phyloP scores from a whole-genome alignment of 164 flowering plant genomes.

The Echeveria elegans region DNA sequence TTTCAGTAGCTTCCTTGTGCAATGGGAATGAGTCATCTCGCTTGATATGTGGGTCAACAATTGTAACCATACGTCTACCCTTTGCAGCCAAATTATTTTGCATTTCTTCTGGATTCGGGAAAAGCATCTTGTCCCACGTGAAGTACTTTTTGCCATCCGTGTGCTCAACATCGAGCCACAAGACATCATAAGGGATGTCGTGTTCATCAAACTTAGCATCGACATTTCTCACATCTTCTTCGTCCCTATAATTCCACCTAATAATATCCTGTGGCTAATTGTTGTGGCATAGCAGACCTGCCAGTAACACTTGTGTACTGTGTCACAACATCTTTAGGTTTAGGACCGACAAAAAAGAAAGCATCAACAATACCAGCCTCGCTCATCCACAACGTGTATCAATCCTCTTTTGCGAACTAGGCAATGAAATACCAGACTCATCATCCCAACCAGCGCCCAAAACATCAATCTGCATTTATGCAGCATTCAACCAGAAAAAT shows the following conservation, averaged over 20 bases:
- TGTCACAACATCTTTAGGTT: slow-evolving; percentile 77
- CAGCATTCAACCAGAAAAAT: slow-evolving; percentile 98
- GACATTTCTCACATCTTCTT: slow-evolving; percentile 84
- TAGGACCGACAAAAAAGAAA: slow-evolving; percentile 90
- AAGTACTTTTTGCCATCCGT: slow-evolving; percentile 93
- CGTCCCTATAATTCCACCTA: slow-evolving; percentile 97
- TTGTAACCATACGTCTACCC: slow-evolving; percentile 94
- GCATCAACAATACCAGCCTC: slow-evolving; percentile 95
- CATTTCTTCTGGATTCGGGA: slow-evolving; percentile 89
- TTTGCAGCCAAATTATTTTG: slow-evolving; percentile 78
- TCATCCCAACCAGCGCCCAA: slow-evolving; percentile 75
- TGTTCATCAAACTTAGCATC: slow-evolving; percentile 86
- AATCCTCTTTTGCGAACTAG: slow-evolving; percentile 46
- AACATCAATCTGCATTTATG: slow-evolving; percentile 99
- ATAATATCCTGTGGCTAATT: slow-evolving; percentile 78
- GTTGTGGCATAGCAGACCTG: slow-evolving; percentile 71
- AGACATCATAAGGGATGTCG: slow-evolving; percentile 94
- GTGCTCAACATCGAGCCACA: slow-evolving; percentile 99
- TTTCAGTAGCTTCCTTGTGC: slow-evolving; percentile 82
- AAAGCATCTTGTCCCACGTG: slow-evolving; percentile 76
- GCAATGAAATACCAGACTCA: slow-evolving; percentile 37
- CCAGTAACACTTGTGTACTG: slow-evolving; percentile 87
- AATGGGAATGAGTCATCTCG: slow-evolving; percentile 66
- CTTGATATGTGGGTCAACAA: slow-evolving; percentile 97
- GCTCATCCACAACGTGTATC: slow-evolving; percentile 97